Base-by-base conservation (phyloP, 495 filamentous ascomycete genomes). In the Neurospora terricola region DNA sequence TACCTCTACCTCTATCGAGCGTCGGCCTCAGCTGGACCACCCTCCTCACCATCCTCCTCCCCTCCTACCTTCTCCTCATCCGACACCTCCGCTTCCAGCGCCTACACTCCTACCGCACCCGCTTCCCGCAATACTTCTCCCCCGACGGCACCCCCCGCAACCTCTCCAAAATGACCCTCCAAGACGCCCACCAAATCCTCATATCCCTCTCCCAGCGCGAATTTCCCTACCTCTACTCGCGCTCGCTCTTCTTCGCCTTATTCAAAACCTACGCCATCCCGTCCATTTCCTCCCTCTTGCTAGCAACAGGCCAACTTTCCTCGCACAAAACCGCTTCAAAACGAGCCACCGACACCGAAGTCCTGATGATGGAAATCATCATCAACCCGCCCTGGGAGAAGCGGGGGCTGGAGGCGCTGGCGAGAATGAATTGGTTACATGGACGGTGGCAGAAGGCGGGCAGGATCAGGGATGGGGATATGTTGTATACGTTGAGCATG, bases 261-360 rank as follows among this genome's bases (percentile, higher is more conserved):
- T 91, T 90, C 77, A 84, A 85, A 75, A 90, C 90, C 21, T 91
- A 91, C 76, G 89, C 88, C 14, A 89, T 91, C 70, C 89, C 89
- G 0, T 82, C 86, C 18, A 91, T 90, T 71, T 88, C 87, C 0
- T 74, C 73, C 21, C 79, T 90, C 0, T 83, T 91, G 9, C 83
- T 83, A 0, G 81, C 82, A 37, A 91, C 90, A 0, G 83, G 79
- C 54, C 85, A 91, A 71, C 85, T 92, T 36, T 83, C 85, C 23
- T 81, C 79, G 36, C 73, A 78, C 0, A 79, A 79, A 9, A 87
- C 82, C 3, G 85, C 87, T 0, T 81, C 85, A 0, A 91, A 90
- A 77, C 86, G 90, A 23, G 89, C 88, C 74, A 83, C 84, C 5
- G 90, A 91, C 76, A 92, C 90, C 0, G 80, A 45, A 38, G 79